phyloP scores from a whole-genome alignment of 495 filamentous ascomycete genomes.

The Penicillium antarcticum region DNA sequence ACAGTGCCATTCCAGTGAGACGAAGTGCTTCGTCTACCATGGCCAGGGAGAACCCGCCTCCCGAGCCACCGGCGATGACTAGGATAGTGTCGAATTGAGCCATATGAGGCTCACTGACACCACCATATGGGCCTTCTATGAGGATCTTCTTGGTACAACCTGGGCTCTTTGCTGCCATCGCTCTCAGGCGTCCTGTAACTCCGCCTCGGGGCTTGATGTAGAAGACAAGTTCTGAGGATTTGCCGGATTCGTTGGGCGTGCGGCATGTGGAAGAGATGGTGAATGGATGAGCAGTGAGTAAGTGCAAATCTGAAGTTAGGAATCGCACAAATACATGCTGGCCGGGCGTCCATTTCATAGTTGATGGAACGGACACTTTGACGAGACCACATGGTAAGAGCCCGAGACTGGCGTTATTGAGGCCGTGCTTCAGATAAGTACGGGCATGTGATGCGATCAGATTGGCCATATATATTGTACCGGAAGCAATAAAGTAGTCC shows the following conservation, averaged over 20 bases:
- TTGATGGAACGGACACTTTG: conserved; percentile 43
- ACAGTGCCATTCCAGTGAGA: conserved; percentile 1
- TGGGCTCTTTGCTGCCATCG: conserved; percentile 26
- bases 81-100: conserved; percentile 35
- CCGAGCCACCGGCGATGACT: conserved; percentile 54
- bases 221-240: conserved; percentile 36
- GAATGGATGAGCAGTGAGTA: conserved; percentile 49
- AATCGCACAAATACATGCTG: conserved; percentile 54
- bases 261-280: conserved; percentile 44
- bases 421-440: conserved; percentile 43
- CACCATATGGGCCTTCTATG: conserved; percentile 52
- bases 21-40: conserved; percentile 28
- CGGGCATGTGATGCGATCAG: conserved; percentile 40
- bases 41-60: conserved; percentile 47
- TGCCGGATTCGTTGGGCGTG: conserved; percentile 12
- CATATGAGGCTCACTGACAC: conserved; percentile 25
- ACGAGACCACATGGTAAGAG: conserved; percentile 40
- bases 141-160: conserved; percentile 30
- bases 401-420: conserved; percentile 42
- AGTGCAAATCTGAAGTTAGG: conserved; percentile 35
- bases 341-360: conserved; percentile 43
- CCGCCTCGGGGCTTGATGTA: conserved; percentile 41
- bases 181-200: conserved; percentile 39
- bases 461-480: conserved; percentile 43
- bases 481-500: conserved; percentile 61